Base-by-base conservation (phyloP, 2,329 filamentous ascomycete genomes). In the Pseudogymnoascus sp. region DNA sequence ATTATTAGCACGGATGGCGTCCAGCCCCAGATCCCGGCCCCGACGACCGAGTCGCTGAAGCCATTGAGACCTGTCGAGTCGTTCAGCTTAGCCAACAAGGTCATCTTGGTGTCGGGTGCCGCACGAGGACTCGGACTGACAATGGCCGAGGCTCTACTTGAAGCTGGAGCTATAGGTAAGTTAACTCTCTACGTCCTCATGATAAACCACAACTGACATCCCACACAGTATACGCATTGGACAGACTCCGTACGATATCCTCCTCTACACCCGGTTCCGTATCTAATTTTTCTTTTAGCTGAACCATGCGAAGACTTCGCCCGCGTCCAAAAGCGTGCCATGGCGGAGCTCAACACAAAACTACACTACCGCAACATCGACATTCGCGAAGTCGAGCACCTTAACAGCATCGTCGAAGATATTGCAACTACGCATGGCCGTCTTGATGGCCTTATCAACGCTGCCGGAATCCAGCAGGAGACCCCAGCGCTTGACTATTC, bases 401-500 rank as follows among this genome's bases (percentile, higher is more conserved):
- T 90, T 9, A 81, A 88, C 68, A 74, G 75, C 64, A 75, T 82
- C 33, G 77, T 90, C 35, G 75, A 77, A 43, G 75, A 76, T 1
- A 89, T 90, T 64, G 85, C 80, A 12, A 77, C 82, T 35, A 74
- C 78, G 43, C 81, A 89, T 66, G 77, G 80, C 5, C 80, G 84
- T 8, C 72, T 90, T 65, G 84, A 90, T 67, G 87, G 87, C 0
- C 73, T 89, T 50, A 77, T 90, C 14, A 86, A 86, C 0, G 86
- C 86, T 0, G 87, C 87, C 0, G 87, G 85, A 0, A 80, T 81
- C 39, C 85, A 90, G 72, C 84, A 90, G 71, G 82, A 89, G 67
- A 86, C 81, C 1, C 76, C 85, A 0, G 86, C 86, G 2, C 71
- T 88, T 38, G 87, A 90, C 28, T 90, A 90, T 69, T 78, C 77